Base-by-base conservation (phyloP, 768 basidiomycete genomes). In the Podaxis sp. region DNA sequence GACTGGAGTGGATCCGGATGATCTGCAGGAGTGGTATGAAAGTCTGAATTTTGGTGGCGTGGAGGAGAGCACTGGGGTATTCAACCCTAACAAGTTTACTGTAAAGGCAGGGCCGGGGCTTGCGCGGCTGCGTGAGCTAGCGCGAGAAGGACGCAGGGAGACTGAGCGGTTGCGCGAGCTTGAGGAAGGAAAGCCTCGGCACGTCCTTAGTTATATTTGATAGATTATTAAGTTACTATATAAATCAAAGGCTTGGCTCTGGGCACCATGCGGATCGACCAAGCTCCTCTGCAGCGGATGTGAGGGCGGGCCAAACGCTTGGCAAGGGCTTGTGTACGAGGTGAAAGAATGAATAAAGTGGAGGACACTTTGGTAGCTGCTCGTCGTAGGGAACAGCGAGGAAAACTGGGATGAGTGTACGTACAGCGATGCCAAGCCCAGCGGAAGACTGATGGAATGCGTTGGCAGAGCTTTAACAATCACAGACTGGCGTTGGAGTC, bases 21-120 rank as follows among this genome's bases (percentile, higher is more conserved):
- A 79, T n/a, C 77, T 83, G 57, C 72, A 76, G 38, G 68, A 76
- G 61, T 78, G 76, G 68, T 85, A 83, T 83, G 66, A 76, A 27
- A 70, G 65, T 4, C 70, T 85, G 49, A 79, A 79, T 63, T 85
- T 80, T 60, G 71, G 75, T 29, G 76, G 72, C 1, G 71, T 43
- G 61, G 37, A 69, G 64, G 56, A 67, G 66, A 66, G 76, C 72
- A 74, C 69, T 65, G 68, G 65, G 60, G 59, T 60, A 33, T 69
- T 71, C 63, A 68, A 70, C 9, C 68, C 75, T 4, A 64, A 70
- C 25, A 41, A 73, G 38, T 81, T 88, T 70, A 68, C 69, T 25
- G 67, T 70, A 22, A 57, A 66, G 8, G 72, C 82, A 0, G 72
- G 72, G 29, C 54, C 49, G 12, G 63, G 41, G 7, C 77, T 88